Evolutionary conservation across 1,139 yeast genomes (phyloP).

Genomic region (Saccharomyces hybrid): DNA sequence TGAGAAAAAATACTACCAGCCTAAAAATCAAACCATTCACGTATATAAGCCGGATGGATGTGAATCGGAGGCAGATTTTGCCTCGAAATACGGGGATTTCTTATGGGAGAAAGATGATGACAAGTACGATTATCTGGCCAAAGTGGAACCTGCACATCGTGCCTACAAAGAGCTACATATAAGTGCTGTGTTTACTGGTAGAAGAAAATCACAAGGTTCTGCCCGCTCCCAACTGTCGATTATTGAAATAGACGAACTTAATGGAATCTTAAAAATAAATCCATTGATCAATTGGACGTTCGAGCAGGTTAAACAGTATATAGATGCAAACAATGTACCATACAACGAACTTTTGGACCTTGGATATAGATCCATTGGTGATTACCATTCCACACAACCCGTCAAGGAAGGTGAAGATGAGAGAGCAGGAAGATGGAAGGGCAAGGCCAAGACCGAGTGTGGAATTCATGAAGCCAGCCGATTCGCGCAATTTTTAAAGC

Average conservation of each 20-base stretch:
- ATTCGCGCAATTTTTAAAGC: conserved; percentile 50
- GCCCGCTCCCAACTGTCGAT: conserved; percentile 66
- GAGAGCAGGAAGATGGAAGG: conserved; percentile 95
- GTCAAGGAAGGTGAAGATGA: conserved; percentile 90
- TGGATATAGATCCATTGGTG: conserved; percentile 91
- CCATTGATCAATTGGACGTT: conserved; percentile 86
- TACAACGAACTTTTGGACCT: conserved; percentile 75
- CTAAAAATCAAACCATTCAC: conserved; percentile 40
- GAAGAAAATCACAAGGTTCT: conserved; percentile 88
- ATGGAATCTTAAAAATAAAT: conserved; percentile 74
- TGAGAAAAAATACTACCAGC: conserved; percentile 41
- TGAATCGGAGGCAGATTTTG: conserved; percentile 56
- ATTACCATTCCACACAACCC: conserved; percentile 90
- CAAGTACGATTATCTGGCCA: conserved; percentile 76
- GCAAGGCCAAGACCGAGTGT: conserved; percentile 86
- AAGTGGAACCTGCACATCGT: conserved; percentile 87
- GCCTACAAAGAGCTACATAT: conserved; percentile 69
- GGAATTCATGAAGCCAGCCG: conserved; percentile 82
- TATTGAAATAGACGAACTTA: conserved; percentile 62
- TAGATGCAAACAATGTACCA: conserved; percentile 67
- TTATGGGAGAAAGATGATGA: conserved; percentile 82
- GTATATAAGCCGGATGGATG: conserved; percentile 59
- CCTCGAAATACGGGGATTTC: conserved; percentile 56
- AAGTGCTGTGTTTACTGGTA: conserved; percentile 82
- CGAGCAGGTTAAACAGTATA: conserved; percentile 57